Evolutionary conservation across 1,284 basidiomycete genomes (phyloP).

Genomic region (Peniophora sp.): DNA sequence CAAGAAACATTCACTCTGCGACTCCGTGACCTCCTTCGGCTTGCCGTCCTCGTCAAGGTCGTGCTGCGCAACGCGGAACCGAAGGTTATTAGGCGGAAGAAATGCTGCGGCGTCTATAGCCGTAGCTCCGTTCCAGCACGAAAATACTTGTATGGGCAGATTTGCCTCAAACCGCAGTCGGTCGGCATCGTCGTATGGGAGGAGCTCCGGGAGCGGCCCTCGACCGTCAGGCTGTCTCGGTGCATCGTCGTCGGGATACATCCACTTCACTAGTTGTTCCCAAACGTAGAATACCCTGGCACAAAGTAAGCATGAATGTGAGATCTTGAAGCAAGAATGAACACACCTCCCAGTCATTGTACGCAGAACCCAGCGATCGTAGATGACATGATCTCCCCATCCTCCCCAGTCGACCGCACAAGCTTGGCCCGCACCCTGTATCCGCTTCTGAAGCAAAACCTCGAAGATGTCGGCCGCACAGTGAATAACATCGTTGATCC

Average conservation of each 20-base stretch:
- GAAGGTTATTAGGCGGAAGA: slow-evolving; percentile 9
- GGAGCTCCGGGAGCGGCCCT: slow-evolving; percentile 10
- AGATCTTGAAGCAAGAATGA: not conserved
- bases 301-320: not conserved
- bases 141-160: slow-evolving; percentile 31
- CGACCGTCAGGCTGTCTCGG: slow-evolving; percentile 2
- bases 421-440: not conserved
- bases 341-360: slow-evolving; percentile 30
- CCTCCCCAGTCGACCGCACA: slow-evolving; percentile 13
- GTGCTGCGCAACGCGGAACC: slow-evolving; percentile 12
- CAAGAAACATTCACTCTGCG: slow-evolving; percentile 26
- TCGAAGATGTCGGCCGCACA: slow-evolving; percentile 1
- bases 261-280: slow-evolving; percentile 7
- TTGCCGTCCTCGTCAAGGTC: slow-evolving; percentile 10
- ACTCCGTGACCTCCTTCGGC: slow-evolving; percentile 15
- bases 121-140: slow-evolving; percentile 25
- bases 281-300: slow-evolving; percentile 11
- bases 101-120: slow-evolving; percentile 21
- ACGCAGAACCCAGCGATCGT: slow-evolving; percentile 33
- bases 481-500: slow-evolving; percentile 1
- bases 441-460: not conserved
- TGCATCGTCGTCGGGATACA: slow-evolving; percentile 6
- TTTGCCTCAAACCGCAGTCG: slow-evolving; percentile 18
- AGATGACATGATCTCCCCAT: slow-evolving; percentile 29
- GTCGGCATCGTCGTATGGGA: slow-evolving; percentile 20